A percentile compares a stretch with the other conserved stretches of the same genome.
phyloP scores from a whole-genome alignment of 2,329 filamentous ascomycete genomes.

The Xylariaceae sp. region DNA sequence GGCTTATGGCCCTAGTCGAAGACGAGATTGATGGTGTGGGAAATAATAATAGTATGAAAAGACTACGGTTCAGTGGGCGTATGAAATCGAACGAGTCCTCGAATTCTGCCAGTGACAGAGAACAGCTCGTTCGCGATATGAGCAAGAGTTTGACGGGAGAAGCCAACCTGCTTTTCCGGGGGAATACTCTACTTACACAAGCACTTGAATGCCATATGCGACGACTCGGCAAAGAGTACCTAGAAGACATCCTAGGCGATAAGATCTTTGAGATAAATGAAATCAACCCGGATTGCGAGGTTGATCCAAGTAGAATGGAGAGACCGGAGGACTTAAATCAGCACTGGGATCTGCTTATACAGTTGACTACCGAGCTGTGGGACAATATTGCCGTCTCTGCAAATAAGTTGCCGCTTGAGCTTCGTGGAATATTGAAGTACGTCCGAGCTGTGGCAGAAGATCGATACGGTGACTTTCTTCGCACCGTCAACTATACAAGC shows the following conservation, averaged over 20 bases:
- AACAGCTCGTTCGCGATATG: constrained; percentile 77
- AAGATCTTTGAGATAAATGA: constrained; percentile 90
- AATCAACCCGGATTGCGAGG: constrained; percentile 89
- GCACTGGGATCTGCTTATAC: constrained; percentile 81
- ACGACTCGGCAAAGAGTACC: constrained; percentile 87
- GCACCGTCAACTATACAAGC: constrained; percentile 89
- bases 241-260: constrained; percentile 85
- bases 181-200: constrained; percentile 93
- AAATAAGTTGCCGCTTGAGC: constrained; percentile 76
- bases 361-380: constrained; percentile 84
- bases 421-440: constrained; percentile 87
- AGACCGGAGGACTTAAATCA: constrained; percentile 73
- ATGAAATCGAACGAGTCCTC: constrained; percentile 74
- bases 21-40: constrained; percentile 95
- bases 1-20: constrained; percentile 92
- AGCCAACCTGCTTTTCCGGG: constrained; percentile 92
- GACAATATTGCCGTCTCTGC: constrained; percentile 80
- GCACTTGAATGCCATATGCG: constrained; percentile 96
- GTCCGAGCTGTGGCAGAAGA: constrained; percentile 92
- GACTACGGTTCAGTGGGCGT: constrained; percentile 74
- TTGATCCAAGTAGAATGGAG: constrained; percentile 84
- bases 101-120: constrained; percentile 68
- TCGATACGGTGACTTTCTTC: constrained; percentile 89
- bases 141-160: constrained; percentile 82
- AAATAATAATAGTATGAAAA: constrained; percentile 78